A percentile compares a stretch with the other conserved stretches of the same genome.
These are phyloP conservation scores for Sideroxylon spinosum DNA, from an alignment of 179 eudicot genomes.

Conservation along the genomic window DNA sequence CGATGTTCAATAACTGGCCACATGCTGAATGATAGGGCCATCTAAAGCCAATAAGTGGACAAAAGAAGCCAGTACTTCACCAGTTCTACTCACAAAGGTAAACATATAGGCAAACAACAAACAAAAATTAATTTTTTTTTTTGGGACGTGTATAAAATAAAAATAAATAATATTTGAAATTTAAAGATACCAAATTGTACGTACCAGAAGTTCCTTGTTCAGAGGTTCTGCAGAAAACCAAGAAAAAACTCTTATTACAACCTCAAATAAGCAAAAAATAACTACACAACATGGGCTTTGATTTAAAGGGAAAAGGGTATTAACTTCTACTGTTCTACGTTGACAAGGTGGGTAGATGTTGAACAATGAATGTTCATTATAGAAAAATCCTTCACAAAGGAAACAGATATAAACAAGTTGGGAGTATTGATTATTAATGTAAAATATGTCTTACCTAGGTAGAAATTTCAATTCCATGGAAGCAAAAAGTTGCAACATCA, in stretches of 20 bases:
- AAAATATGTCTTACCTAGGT: background rate
- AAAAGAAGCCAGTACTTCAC: background rate
- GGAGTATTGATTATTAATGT: background rate
- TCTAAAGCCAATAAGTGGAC: too few relatives aligned
- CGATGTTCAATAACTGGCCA: background rate
- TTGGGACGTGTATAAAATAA: too few relatives aligned
- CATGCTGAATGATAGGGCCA: background rate
- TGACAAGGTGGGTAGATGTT: background rate
- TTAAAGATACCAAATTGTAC: constrained; percentile 15
- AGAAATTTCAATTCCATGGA: background rate
- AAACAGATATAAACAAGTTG: background rate
- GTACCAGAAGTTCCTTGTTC: constrained; percentile 86
- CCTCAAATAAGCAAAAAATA: background rate
- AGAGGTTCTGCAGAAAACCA: constrained; percentile 62
- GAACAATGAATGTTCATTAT: constrained; percentile 1
- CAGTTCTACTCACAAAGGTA: background rate
- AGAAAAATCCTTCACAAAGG: background rate
- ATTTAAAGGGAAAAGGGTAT: background rate
- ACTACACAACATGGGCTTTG: background rate
- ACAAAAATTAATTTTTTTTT: background rate
- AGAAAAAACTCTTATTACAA: constrained; percentile 18
- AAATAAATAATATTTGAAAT: background rate
- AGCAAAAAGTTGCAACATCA: background rate
- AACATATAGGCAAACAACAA: background rate
- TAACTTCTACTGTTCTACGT: background rate